Evolutionary conservation across 2,329 filamentous ascomycete species (phyloP).

Genomic region (Penicillium hordei): DNA sequence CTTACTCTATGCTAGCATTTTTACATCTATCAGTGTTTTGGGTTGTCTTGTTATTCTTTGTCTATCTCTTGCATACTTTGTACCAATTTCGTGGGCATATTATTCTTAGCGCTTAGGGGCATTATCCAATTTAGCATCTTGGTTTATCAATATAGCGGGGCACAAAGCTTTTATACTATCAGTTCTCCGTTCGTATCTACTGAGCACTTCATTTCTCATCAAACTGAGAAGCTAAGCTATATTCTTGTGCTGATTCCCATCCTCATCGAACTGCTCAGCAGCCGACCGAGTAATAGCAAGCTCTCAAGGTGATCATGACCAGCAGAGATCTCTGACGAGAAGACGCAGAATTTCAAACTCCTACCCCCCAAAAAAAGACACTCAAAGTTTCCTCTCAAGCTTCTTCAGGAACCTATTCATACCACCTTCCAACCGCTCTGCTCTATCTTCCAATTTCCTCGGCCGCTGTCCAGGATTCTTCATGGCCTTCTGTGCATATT

Average conservation of each 20-base stretch:
- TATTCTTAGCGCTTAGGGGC: conserved; percentile 13
- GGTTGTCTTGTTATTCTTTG: not conserved
- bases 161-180: not conserved
- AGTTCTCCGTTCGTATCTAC: not conserved
- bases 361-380: not conserved
- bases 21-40: conserved; percentile 3
- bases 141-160: conserved; percentile 9
- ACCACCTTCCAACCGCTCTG: conserved; percentile 42
- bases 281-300: not conserved
- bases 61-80: conserved; percentile 11
- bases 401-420: conserved; percentile 49
- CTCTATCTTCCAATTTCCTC: conserved; percentile 41
- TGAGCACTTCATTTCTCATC: not conserved
- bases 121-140: conserved; percentile 14
- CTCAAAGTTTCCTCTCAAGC: conserved; percentile 44
- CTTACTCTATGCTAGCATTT: not conserved
- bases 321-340: not conserved
- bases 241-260: not conserved
- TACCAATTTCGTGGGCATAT: conserved; percentile 11
- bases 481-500: conserved; percentile 34
- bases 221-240: not conserved
- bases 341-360: not conserved
- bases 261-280: not conserved
- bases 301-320: not conserved
- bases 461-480: conserved; percentile 35